phyloP scores from a whole-genome alignment of 768 basidiomycete species.

The Lentinus brumalis region DNA sequence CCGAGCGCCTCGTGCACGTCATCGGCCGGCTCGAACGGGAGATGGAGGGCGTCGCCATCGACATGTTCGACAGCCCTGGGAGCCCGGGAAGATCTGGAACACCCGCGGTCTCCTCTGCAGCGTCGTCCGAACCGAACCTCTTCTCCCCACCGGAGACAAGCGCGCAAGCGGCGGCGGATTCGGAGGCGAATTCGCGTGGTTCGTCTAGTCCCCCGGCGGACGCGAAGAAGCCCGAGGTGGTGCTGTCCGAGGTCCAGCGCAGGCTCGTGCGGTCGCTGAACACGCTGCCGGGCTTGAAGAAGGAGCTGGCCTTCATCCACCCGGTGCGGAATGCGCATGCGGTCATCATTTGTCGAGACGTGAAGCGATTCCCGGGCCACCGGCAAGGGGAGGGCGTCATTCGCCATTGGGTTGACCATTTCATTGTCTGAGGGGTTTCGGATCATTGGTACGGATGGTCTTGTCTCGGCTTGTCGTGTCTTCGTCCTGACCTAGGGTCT shows the following conservation, averaged over 20 bases:
- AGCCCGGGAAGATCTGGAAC: too few species aligned
- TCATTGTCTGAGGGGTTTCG: slow-evolving; percentile 41
- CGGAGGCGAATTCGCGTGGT: neutral
- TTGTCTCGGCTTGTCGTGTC: neutral
- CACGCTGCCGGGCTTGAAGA: slow-evolving; percentile 65
- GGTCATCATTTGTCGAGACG: slow-evolving; percentile 69
- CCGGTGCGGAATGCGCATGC: slow-evolving; percentile 67
- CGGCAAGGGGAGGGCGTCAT: slow-evolving; percentile 64
- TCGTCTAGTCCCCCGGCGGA: neutral
- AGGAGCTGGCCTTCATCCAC: slow-evolving; percentile 67
- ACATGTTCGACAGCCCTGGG: slow-evolving; percentile 48
- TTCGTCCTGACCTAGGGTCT: neutral
- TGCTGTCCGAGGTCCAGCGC: slow-evolving; percentile 47
- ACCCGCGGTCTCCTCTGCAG: neutral
- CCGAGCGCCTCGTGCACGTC: slow-evolving; percentile 55
- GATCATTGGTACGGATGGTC: neutral
- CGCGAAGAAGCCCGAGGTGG: slow-evolving; percentile 7
- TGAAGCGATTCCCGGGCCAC: slow-evolving; percentile 59
- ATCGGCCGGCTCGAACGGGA: slow-evolving; percentile 60
- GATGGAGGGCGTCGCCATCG: slow-evolving; percentile 61
- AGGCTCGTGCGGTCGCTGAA: slow-evolving; percentile 64
- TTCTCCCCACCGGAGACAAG: neutral
- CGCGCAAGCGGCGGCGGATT: neutral
- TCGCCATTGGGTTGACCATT: slow-evolving; percentile 70
- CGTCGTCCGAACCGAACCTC: neutral